These are phyloP conservation scores for Macadamia integrifolia DNA, from an alignment of 164 flowering plant species.

Conservation along the genomic window DNA sequence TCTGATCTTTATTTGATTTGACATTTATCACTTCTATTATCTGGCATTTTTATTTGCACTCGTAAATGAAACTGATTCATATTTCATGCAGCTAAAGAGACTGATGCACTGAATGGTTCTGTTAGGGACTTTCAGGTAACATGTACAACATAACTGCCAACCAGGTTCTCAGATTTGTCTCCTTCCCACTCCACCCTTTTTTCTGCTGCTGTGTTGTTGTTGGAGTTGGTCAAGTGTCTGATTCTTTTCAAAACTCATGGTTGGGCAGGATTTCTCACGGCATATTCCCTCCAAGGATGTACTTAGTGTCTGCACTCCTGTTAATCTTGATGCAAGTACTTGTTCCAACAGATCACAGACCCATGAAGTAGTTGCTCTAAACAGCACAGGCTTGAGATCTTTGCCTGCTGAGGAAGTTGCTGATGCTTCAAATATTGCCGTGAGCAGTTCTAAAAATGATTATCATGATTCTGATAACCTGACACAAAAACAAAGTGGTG, in stretches of 20 bases:
- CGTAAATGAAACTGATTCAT: slow-evolving; percentile 4
- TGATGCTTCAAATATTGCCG: slow-evolving; percentile 25
- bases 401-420: slow-evolving; percentile 21
- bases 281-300: slow-evolving; percentile 25
- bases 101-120: slow-evolving; percentile 14
- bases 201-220: neutral
- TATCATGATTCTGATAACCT: slow-evolving; percentile 24
- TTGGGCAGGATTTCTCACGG: slow-evolving; percentile 41
- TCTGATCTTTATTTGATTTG: slow-evolving; percentile 9
- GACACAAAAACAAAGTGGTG: slow-evolving; percentile 13
- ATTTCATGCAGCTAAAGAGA: slow-evolving; percentile 30
- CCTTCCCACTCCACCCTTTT: neutral
- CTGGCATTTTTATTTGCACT: neutral
- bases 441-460: slow-evolving; percentile 28
- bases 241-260: neutral
- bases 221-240: slow-evolving; percentile 2
- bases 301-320: slow-evolving; percentile 29
- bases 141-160: neutral
- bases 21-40: slow-evolving; percentile 8
- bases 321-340: slow-evolving; percentile 54
- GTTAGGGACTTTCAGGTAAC: slow-evolving; percentile 38
- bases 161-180: neutral
- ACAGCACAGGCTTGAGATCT: slow-evolving; percentile 26
- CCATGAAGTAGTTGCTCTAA: slow-evolving; percentile 23
- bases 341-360: slow-evolving; percentile 50